A percentile compares a stretch with the other conserved stretches of the same genome.
Evolutionary conservation across 345 rosid species (phyloP).

Genomic region (Lepidium africanum): DNA sequence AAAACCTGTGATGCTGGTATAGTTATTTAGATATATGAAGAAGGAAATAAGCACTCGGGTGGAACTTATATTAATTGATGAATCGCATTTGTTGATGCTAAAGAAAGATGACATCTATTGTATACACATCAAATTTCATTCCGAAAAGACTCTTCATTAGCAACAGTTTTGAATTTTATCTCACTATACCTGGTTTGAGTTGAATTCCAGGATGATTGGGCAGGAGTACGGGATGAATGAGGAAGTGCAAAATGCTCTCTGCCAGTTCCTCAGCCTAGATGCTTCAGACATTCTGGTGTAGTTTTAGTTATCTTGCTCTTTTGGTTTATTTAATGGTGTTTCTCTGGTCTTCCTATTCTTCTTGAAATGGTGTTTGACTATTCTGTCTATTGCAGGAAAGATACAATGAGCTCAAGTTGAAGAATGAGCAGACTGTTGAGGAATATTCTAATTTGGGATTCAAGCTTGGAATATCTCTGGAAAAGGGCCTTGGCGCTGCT

Average conservation of each 20-base stretch:
- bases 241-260: conserved; percentile 49
- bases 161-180: not conserved
- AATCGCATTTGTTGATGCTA: not conserved
- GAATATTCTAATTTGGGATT: conserved; percentile 36
- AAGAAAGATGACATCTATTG: not conserved
- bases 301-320: conserved; percentile 12
- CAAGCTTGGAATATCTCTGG: conserved; percentile 54
- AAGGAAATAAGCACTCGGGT: not conserved
- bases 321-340: not conserved
- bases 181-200: not conserved
- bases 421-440: conserved; percentile 38
- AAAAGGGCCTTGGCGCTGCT: conserved; percentile 79
- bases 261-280: conserved; percentile 63
- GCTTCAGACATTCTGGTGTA: conserved; percentile 65
- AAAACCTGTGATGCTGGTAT: not conserved
- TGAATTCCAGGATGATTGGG: conserved; percentile 61
- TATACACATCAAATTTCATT: not conserved
- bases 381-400: conserved; percentile 57
- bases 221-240: conserved; percentile 72
- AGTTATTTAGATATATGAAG: not conserved
- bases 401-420: conserved; percentile 52
- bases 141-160: not conserved
- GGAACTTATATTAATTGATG: not conserved
- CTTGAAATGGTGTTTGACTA: conserved; percentile 4
- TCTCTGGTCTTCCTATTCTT: conserved; percentile 17